Evolutionary conservation across 2,329 filamentous ascomycete species (phyloP).

Genomic region (Orbilia brochopaga): DNA sequence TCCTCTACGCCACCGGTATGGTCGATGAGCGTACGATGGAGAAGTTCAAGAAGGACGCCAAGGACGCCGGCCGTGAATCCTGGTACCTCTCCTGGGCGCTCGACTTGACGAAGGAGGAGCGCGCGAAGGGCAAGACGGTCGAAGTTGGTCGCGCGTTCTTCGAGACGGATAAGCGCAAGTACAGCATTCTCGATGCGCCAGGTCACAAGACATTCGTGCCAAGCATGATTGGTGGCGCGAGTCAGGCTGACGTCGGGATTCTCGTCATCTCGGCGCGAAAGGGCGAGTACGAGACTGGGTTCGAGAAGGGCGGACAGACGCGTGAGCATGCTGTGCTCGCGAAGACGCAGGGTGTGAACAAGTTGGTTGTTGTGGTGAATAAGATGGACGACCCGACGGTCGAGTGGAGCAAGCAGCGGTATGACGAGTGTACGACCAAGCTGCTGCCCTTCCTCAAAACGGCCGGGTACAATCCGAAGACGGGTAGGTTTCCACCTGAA

Average conservation of each 20-base stretch:
- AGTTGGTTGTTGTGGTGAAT: slow-evolving; percentile 92
- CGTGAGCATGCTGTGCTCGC: slow-evolving; percentile 97
- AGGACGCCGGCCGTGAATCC: slow-evolving; percentile 92
- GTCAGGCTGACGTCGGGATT: slow-evolving; percentile 91
- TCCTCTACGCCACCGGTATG: slow-evolving; percentile 94
- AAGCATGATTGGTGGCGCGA: slow-evolving; percentile 95
- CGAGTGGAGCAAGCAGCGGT: slow-evolving; percentile 91
- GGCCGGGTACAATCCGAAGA: slow-evolving; percentile 92
- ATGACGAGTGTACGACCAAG: slow-evolving; percentile 90
- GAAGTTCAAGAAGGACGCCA: slow-evolving; percentile 96
- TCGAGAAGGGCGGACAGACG: slow-evolving; percentile 95
- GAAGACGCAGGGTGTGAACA: slow-evolving; percentile 97
- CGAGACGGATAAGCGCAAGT: slow-evolving; percentile 93
- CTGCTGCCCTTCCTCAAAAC: slow-evolving; percentile 85
- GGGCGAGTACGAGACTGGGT: slow-evolving; percentile 98
- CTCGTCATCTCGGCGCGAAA: slow-evolving; percentile 95
- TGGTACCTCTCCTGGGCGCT: slow-evolving; percentile 99
- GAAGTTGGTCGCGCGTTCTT: slow-evolving; percentile 96
- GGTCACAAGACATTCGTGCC: slow-evolving; percentile 98
- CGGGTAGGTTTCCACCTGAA: slow-evolving; percentile 56
- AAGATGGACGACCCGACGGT: slow-evolving; percentile 99
- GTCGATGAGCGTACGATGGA: slow-evolving; percentile 99
- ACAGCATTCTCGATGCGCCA: slow-evolving; percentile 95
- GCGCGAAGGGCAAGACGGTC: slow-evolving; percentile 95
- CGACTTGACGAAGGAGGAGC: slow-evolving; percentile 95